phyloP scores from a whole-genome alignment of 2,329 filamentous ascomycete genomes.

The Calonectria naviculata region DNA sequence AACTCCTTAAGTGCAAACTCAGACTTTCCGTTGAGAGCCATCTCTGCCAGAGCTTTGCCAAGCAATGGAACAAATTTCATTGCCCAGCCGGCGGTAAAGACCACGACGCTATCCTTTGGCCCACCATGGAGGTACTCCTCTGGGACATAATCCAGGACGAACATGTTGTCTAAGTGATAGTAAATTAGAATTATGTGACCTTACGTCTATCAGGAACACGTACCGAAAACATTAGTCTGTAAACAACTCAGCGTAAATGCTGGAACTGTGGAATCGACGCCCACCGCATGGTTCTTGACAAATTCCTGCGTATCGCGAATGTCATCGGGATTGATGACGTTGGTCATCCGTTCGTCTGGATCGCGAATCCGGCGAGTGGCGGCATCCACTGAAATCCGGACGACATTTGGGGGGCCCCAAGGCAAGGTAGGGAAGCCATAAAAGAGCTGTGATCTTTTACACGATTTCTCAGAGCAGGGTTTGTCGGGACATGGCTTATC shows the following conservation, averaged over 20 bases:
- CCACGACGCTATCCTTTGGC: constrained; percentile 18
- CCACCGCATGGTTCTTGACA: neutral
- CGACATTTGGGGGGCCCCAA: constrained; percentile 20
- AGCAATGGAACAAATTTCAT: constrained; percentile 34
- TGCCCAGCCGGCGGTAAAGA: constrained; percentile 29
- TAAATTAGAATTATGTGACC: neutral
- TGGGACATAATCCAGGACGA: constrained; percentile 31
- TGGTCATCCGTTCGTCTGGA: neutral
- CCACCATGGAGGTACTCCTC: constrained; percentile 22
- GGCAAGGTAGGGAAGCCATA: constrained; percentile 19
- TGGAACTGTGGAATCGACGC: constrained; percentile 7
- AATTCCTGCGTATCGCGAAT: constrained; percentile 15
- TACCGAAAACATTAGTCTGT: constrained; percentile 14
- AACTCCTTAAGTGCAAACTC: constrained; percentile 21
- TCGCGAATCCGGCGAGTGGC: neutral
- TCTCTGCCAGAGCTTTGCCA: constrained; percentile 24
- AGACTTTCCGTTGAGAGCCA: constrained; percentile 21
- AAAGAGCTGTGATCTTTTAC: constrained; percentile 13
- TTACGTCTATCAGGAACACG: neutral
- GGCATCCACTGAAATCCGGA: constrained; percentile 15
- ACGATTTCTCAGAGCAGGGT: no score
- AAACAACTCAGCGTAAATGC: constrained; percentile 9
- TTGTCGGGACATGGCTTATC: no score
- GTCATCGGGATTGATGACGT: neutral
- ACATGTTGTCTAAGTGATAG: constrained; percentile 23